phyloP scores from a whole-genome alignment of 805 yeast genomes.

The Debaryomyces hansenii region DNA sequence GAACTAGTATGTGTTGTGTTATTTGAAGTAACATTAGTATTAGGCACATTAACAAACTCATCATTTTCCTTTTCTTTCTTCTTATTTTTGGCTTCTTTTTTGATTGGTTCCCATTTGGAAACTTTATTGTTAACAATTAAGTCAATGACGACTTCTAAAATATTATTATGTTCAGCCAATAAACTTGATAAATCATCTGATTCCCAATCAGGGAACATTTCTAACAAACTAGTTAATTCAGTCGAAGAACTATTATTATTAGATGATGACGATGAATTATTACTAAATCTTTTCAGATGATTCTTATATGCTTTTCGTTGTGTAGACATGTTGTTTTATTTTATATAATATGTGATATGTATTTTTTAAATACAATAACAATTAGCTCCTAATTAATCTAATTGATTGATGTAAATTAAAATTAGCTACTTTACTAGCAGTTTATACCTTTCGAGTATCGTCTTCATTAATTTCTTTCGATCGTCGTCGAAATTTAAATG shows the following conservation, averaged over 20 bases:
- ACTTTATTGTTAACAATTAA: slow-evolving; percentile 90
- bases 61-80: slow-evolving; percentile 34
- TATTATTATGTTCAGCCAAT: slow-evolving; percentile 69
- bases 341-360: slow-evolving; percentile 5
- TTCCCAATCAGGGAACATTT: slow-evolving; percentile 95
- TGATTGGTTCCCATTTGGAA: slow-evolving; percentile 91
- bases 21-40: slow-evolving; percentile 1
- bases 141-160: slow-evolving; percentile 77
- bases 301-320: slow-evolving; percentile 46
- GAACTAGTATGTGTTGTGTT: slow-evolving; percentile 14
- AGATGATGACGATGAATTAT: slow-evolving; percentile 10
- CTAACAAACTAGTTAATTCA: slow-evolving; percentile 61
- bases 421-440: not conserved
- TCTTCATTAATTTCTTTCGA: slow-evolving; percentile 2
- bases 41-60: slow-evolving; percentile 8
- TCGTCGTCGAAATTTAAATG: slow-evolving; percentile 3
- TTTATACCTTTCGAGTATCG: slow-evolving; percentile 12
- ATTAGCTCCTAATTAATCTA: slow-evolving; percentile 1
- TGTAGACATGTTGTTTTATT: slow-evolving; percentile 17
- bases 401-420: slow-evolving; percentile 5
- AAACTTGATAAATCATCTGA: slow-evolving; percentile 76
- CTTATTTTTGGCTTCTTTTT: slow-evolving; percentile 58
- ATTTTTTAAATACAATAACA: slow-evolving; percentile 5
- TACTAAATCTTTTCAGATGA: slow-evolving; percentile 45
- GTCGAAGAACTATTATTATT: slow-evolving; percentile 17